phyloP scores from a whole-genome alignment of 495 filamentous ascomycete species.

The Cercophora sp. region DNA sequence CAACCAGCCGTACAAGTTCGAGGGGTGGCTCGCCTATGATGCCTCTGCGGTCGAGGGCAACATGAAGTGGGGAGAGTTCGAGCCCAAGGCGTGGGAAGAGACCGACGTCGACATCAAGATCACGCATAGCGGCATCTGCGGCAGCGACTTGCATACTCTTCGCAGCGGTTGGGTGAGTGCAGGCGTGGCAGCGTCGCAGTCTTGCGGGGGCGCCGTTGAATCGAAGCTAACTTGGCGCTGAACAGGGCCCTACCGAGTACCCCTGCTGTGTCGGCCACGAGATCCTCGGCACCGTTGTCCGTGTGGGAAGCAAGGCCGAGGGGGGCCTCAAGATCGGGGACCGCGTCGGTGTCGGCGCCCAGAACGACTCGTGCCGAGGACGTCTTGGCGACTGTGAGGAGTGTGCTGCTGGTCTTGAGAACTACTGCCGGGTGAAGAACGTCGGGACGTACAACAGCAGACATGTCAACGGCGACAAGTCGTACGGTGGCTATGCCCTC shows the following conservation, averaged over 20 bases:
- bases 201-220: too few relatives aligned
- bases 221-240: too few relatives aligned
- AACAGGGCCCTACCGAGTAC: conserved; percentile 58
- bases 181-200: too few relatives aligned
- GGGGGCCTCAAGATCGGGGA: conserved; percentile 72
- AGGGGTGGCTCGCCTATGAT: conserved; percentile 76
- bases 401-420: conserved; percentile 58
- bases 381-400: conserved; percentile 57
- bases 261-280: conserved; percentile 80
- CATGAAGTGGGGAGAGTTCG: conserved; percentile 66
- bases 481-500: conserved; percentile 67
- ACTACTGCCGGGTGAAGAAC: conserved; percentile 58
- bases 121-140: conserved; percentile 82
- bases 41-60: conserved; percentile 58
- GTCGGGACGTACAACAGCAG: conserved; percentile 66
- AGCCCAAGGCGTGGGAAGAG: conserved; percentile 74
- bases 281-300: conserved; percentile 72
- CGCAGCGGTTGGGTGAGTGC: conserved; percentile 65
- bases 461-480: conserved; percentile 59
- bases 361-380: conserved; percentile 61
- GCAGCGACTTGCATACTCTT: conserved; percentile 72
- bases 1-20: conserved; percentile 50
- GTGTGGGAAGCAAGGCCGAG: conserved; percentile 57
- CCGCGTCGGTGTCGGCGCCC: conserved; percentile 82
- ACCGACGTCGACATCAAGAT: conserved; percentile 76